These are phyloP conservation scores for Daldinia bambusicola DNA, from an alignment of 495 filamentous ascomycete genomes.

Conservation along the genomic window DNA sequence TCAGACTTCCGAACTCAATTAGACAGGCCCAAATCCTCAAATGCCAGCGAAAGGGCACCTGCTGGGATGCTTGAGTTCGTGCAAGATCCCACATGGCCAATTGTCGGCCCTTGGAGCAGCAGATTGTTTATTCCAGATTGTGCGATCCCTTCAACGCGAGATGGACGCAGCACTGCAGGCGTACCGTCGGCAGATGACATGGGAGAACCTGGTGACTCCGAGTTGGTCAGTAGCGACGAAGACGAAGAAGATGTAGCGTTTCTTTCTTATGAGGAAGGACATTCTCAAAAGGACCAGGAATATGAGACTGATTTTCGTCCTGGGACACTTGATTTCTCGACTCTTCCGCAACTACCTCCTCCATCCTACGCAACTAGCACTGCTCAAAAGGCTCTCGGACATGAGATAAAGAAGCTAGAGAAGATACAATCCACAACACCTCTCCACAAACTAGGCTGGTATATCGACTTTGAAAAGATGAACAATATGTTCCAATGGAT, in stretches of 20 bases:
- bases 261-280: conserved; percentile 52
- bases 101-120: background rate
- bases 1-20: too few relatives aligned
- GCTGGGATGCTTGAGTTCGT: conserved; percentile 7
- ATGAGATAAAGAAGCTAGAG: conserved; percentile 69
- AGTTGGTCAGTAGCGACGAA: conserved; percentile 59
- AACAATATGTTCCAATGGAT: conserved; percentile 92
- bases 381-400: conserved; percentile 71
- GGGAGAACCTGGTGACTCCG: conserved; percentile 47
- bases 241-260: conserved; percentile 63
- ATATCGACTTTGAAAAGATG: conserved; percentile 68
- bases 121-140: conserved; percentile 39
- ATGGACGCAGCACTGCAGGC: background rate
- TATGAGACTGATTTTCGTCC: conserved; percentile 72
- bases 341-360: conserved; percentile 65
- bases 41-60: background rate
- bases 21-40: too few relatives aligned
- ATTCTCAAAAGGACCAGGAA: conserved; percentile 7
- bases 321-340: conserved; percentile 65
- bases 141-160: conserved; percentile 29
- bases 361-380: conserved; percentile 75
- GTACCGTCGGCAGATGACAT: conserved; percentile 19
- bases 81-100: conserved; percentile 31
- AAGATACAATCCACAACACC: conserved; percentile 70
- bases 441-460: conserved; percentile 83